Evolutionary conservation across 2,329 filamentous ascomycete species (phyloP).

Genomic region (Elsinoe perseae): DNA sequence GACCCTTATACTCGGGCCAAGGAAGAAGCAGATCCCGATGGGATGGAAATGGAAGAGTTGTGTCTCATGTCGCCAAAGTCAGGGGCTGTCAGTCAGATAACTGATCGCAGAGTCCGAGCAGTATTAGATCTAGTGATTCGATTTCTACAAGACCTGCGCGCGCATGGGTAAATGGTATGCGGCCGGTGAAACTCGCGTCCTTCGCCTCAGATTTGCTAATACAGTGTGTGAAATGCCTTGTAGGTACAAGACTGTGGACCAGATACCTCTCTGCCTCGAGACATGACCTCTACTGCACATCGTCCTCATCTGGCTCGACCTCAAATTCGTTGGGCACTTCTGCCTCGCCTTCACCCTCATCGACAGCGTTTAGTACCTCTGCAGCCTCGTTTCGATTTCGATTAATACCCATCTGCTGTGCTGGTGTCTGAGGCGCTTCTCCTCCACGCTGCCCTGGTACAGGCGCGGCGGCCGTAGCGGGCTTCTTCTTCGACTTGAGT

Average conservation of each 20-base stretch:
- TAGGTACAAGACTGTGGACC: background rate
- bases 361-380: constrained; percentile 74
- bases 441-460: constrained; percentile 27
- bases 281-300: constrained; percentile 24
- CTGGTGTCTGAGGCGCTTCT: constrained; percentile 25
- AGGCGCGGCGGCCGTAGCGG: constrained; percentile 39
- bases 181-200: constrained; percentile 9
- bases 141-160: constrained; percentile 14
- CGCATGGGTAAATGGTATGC: constrained; percentile 1
- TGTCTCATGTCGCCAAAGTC: constrained; percentile 1
- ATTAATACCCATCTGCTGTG: constrained; percentile 25
- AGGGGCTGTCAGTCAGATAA: no score
- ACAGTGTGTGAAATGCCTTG: constrained; percentile 5
- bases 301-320: constrained; percentile 58
- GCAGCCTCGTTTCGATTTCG: constrained; percentile 43
- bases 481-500: constrained; percentile 78
- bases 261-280: background rate
- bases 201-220: constrained; percentile 9
- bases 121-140: constrained; percentile 11
- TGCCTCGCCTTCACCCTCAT: constrained; percentile 72
- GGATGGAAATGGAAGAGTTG: constrained; percentile 6
- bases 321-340: constrained; percentile 65
- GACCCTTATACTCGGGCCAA: background rate
- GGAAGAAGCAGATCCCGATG: constrained; percentile 8
- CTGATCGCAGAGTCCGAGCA: no score